Base-by-base conservation (phyloP, 2,329 filamentous ascomycete species). In the Aspergillus proliferans region DNA sequence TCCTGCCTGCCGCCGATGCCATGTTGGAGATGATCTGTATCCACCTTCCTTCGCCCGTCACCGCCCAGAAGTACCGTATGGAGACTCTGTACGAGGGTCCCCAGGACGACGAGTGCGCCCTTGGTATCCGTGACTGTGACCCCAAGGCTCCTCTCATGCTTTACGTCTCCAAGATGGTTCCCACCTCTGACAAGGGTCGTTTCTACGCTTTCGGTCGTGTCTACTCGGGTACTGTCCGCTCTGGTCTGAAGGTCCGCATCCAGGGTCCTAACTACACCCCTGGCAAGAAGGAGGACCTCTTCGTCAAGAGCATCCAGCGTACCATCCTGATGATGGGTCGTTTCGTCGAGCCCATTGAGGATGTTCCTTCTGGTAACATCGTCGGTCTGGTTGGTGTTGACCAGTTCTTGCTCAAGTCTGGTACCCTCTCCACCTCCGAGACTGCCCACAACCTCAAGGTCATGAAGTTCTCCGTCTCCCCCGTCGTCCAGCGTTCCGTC, bases 121-220 rank as follows among this genome's bases (percentile, higher is more conserved):
- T 95, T 72, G 90, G 85, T 83, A 96, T 98, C 83, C 91, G 91
- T 68, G 90, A 97, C 83, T 97, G 93, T 76, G 89, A 98, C 76
- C 82, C 92, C 76, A 95, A 95, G 82, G 93, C 83, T 74, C 88
- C 92, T 68, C 93, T 98, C 77, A 98, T 98, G 93, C 83, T 97
- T 64, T 98, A 98, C 87, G 91, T 98, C 75, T 98, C 93, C 76
- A 98, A 98, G 89, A 98, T 98, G 93, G 93, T 98, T 71, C 93
- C 93, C 69, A 98, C 93, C 65, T 94, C 90, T 67, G 93, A 98
- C 73, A 97, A 96, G 87, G 93, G 93, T 77, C 92, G 93, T 79
- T 98, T 98, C 89, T 98, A 96, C 81, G 93, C 93, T 75, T 98
- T 98, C 80, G 93, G 93, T 79, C 93, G 93, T 95, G 93, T 98